Evolutionary conservation across 2,329 filamentous ascomycete genomes (phyloP).

Genomic region (Apiospora marii): DNA sequence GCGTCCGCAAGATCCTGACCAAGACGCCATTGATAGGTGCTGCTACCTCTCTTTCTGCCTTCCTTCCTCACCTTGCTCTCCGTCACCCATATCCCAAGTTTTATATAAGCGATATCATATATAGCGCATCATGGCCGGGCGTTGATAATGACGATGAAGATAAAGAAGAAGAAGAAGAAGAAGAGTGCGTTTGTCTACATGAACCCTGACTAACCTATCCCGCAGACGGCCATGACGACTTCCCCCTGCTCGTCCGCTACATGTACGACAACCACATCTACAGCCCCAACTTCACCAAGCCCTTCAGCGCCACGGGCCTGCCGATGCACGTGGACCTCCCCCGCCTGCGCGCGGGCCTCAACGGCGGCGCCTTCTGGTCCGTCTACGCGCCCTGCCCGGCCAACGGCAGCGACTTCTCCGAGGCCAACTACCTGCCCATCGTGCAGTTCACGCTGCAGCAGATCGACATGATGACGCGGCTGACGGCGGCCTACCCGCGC

Average conservation of each 20-base stretch:
- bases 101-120: no score
- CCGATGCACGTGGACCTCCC: constrained; percentile 79
- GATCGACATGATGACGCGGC: constrained; percentile 69
- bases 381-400: constrained; percentile 81
- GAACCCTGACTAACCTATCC: constrained; percentile 52
- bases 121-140: background rate
- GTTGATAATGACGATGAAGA: background rate
- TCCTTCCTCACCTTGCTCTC: no score
- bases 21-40: constrained; percentile 59
- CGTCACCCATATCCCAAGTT: no score
- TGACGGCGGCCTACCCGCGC: constrained; percentile 54
- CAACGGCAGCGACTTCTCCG: constrained; percentile 76
- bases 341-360: constrained; percentile 72
- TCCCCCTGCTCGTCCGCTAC: constrained; percentile 75
- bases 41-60: background rate
- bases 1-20: constrained; percentile 55
- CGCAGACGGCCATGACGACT: constrained; percentile 88
- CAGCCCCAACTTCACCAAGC: constrained; percentile 72
- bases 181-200: no score
- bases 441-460: constrained; percentile 73
- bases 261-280: constrained; percentile 82
- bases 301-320: constrained; percentile 76
- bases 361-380: constrained; percentile 93
- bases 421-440: constrained; percentile 71
- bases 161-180: background rate